phyloP scores from a whole-genome alignment of 176 grass and related monocot genomes.

The Phragmites australis region DNA sequence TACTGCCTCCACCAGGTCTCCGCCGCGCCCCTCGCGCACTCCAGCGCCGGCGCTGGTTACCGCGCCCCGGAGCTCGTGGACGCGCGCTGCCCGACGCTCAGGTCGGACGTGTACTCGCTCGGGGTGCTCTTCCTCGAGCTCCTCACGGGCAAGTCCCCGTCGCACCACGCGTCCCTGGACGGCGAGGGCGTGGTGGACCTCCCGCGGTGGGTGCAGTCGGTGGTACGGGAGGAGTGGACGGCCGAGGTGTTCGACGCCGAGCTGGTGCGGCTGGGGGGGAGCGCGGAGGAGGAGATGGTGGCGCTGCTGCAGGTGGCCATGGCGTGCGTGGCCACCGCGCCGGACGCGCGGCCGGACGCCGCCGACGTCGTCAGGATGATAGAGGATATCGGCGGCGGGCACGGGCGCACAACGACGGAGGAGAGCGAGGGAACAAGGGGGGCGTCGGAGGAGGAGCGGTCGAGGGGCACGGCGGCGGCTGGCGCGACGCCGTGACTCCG shows the following conservation, averaged over 20 bases:
- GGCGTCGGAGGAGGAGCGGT: constrained; percentile 44
- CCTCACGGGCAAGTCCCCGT: constrained; percentile 65
- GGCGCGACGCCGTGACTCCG: constrained; percentile 47
- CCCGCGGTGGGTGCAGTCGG: constrained; percentile 88
- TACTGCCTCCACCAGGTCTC: too few species aligned
- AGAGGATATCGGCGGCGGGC: constrained; percentile 52
- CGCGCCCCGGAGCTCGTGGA: constrained; percentile 74
- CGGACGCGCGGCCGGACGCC: constrained; percentile 61
- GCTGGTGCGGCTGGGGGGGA: constrained; percentile 46
- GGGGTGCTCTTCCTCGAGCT: constrained; percentile 84
- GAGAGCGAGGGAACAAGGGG: constrained; percentile 44
- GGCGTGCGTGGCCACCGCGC: constrained; percentile 65
- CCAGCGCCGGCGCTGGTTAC: constrained; percentile 55
- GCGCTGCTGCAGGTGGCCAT: constrained; percentile 87
- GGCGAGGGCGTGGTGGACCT: constrained; percentile 66
- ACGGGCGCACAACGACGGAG: constrained; percentile 32
- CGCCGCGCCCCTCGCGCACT: too few species aligned
- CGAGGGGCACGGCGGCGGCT: constrained; percentile 43
- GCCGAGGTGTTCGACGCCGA: constrained; percentile 94
- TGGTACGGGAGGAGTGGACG: constrained; percentile 97
- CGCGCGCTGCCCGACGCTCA: constrained; percentile 63
- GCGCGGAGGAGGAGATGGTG: constrained; percentile 93
- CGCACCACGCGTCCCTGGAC: constrained; percentile 36
- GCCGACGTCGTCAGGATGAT: constrained; percentile 61
- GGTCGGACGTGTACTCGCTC: constrained; percentile 81